A percentile compares a stretch with the other conserved stretches of the same genome.
Evolutionary conservation across 306 rosid species (phyloP).

Genomic region (Dryas drummondii): DNA sequence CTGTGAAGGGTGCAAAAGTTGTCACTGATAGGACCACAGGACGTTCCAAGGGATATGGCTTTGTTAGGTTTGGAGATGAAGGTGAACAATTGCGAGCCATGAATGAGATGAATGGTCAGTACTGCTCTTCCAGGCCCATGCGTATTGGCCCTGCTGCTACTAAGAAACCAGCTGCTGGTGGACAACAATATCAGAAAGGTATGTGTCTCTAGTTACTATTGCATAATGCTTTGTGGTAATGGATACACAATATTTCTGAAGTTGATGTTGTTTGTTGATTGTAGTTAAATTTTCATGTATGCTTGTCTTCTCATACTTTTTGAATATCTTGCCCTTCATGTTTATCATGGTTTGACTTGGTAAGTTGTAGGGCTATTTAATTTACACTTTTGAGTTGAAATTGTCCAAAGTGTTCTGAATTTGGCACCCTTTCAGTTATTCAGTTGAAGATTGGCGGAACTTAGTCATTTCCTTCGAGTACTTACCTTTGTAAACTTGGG

Average conservation of each 20-base stretch:
- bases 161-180: conserved; percentile 46
- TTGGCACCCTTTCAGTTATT: conserved; percentile 25
- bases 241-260: not conserved
- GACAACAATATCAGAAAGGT: conserved; percentile 55
- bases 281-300: not conserved
- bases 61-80: conserved; percentile 63
- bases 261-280: not conserved
- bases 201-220: conserved; percentile 3
- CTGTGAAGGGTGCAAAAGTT: conserved; percentile 68
- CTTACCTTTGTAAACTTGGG: conserved; percentile 59
- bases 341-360: conserved; percentile 15
- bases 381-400: conserved; percentile 1
- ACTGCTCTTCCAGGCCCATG: conserved; percentile 67
- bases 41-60: conserved; percentile 69
- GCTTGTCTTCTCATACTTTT: not conserved
- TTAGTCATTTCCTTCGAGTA: conserved; percentile 56
- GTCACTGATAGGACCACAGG: conserved; percentile 66
- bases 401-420: conserved; percentile 2
- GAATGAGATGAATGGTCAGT: conserved; percentile 65
- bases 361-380: conserved; percentile 11
- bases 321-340: not conserved
- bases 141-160: conserved; percentile 65
- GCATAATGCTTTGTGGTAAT: not conserved
- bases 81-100: conserved; percentile 55
- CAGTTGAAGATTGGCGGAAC: conserved; percentile 38